Conservation (phyloP, 306 rosid species). For the Delonix regia region DNA sequence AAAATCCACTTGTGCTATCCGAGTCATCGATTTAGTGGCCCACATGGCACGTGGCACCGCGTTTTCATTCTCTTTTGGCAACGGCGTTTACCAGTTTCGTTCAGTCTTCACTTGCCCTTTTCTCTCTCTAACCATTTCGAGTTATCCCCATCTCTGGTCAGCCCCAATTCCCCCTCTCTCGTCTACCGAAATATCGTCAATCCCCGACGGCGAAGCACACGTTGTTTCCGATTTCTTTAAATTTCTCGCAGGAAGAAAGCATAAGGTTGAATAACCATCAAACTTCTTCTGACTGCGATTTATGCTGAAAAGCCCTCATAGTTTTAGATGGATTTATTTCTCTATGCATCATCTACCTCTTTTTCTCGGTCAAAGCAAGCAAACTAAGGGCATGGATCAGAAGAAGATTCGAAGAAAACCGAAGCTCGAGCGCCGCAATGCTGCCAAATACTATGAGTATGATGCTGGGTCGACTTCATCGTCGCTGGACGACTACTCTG, state of each 20-base stretch:
- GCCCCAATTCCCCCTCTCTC: not conserved
- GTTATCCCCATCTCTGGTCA: not conserved
- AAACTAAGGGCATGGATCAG: slow-evolving; percentile 50
- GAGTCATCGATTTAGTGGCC: slow-evolving; percentile 2
- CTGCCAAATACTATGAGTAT: slow-evolving; percentile 64
- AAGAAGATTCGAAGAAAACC: slow-evolving; percentile 52
- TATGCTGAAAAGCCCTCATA: not conserved
- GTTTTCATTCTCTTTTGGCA: slow-evolving; percentile 43
- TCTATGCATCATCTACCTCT: slow-evolving; percentile 70
- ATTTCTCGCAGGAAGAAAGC: not conserved
- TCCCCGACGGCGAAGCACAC: not conserved
- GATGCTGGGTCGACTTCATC: slow-evolving; percentile 56
- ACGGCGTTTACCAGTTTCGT: slow-evolving; percentile 71
- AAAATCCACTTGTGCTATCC: slow-evolving; percentile 3
- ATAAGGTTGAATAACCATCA: not conserved
- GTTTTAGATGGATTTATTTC: slow-evolving; percentile 64
- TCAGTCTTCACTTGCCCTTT: slow-evolving; percentile 4
- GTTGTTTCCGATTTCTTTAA: not conserved
- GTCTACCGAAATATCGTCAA: not conserved
- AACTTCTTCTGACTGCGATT: not conserved
- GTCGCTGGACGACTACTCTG: slow-evolving; percentile 38
- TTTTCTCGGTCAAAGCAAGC: slow-evolving; percentile 50
- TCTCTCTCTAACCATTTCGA: slow-evolving; percentile 12
- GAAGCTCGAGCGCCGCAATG: slow-evolving; percentile 82
- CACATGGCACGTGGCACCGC: slow-evolving; percentile 76